Percentiles rank a stretch among this genome's conserved stretches.
These are phyloP conservation scores for Tilletia setariae DNA, from an alignment of 1,284 basidiomycete genomes.

Conservation along the genomic window DNA sequence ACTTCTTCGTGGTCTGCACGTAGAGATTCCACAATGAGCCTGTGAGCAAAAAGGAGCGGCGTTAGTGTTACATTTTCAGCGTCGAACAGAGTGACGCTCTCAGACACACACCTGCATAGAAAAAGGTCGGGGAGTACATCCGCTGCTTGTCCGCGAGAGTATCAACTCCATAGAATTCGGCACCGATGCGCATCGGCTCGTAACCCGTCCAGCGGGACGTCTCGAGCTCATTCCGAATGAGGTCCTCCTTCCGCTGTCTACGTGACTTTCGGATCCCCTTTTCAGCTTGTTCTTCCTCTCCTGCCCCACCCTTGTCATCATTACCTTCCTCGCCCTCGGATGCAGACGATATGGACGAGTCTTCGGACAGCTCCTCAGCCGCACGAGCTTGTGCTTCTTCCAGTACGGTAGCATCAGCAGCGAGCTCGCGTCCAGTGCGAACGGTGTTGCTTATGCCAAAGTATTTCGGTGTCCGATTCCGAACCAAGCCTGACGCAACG, in stretches of 20 bases:
- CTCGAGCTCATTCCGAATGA: slow-evolving; percentile 28
- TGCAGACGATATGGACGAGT: slow-evolving; percentile 14
- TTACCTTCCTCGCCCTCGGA: slow-evolving; percentile 23
- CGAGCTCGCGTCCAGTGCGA: slow-evolving; percentile 35
- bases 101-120: slow-evolving; percentile 52
- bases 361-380: slow-evolving; percentile 1
- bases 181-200: slow-evolving; percentile 61
- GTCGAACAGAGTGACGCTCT: not conserved
- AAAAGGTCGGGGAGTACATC: slow-evolving; percentile 58
- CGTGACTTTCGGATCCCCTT: slow-evolving; percentile 4
- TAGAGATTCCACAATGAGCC: slow-evolving; percentile 79
- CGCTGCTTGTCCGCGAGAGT: slow-evolving; percentile 73
- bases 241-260: slow-evolving; percentile 19
- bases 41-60: not conserved
- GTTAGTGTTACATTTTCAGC: not conserved
- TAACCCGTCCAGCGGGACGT: slow-evolving; percentile 32
- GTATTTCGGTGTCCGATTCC: slow-evolving; percentile 18
- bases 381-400: slow-evolving; percentile 11
- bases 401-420: slow-evolving; percentile 21
- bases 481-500: not conserved
- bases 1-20: slow-evolving; percentile 75
- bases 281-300: not conserved
- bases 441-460: slow-evolving; percentile 42
- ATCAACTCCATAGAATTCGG: slow-evolving; percentile 87
- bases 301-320: slow-evolving; percentile 13